Evolutionary conservation across 768 basidiomycete species (phyloP), one percentile per base, ranked within the genome.

Genomic region (Lactarius evosmus): DNA sequence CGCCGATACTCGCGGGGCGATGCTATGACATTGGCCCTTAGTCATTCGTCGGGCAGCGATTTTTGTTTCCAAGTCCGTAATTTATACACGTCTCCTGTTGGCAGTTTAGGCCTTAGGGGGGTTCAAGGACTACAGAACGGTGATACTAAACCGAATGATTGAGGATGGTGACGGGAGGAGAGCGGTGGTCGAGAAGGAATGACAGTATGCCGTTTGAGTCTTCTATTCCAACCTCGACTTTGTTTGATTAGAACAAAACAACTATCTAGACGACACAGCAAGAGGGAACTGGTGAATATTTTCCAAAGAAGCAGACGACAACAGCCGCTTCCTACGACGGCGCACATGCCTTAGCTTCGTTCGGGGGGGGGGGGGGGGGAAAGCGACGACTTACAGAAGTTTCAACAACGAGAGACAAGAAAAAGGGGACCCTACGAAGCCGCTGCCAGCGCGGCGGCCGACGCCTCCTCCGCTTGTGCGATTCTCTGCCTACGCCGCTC

Each of bases 401-500:
- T 3, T 41, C 40, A 22, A 40, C 29, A n/a, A n/a, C n/a, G n/a
- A n/a, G n/a, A n/a, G n/a, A n/a, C 4, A 12, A 30, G 1, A n/a
- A n/a, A 46, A 11, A n/a, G 41, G 16, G 22, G 1, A 16, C 16
- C n/a, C 34, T 65, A 65, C 40, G 59, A 29, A 25, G 55, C 49
- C 27, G 65, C 58, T 17, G 66, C 58, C 44, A 65, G 50, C 49
- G 49, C 57, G 17, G 63, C 62, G 14, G 62, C 62, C n/a, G 52
- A 56, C 33, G 61, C 67, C 46, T 69, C 70, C 54, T 78, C 78
- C 22, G 74, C 71, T 22, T 70, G 72, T 22, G 69, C 77, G 32
- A 76, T 65, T 38, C 61, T 68, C 61, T 72, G 70, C 65, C 75
- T 75, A 72, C 86, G 78, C 59, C 81, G 80, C 67, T 80, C 80